phyloP scores from a whole-genome alignment of 1,284 basidiomycete genomes.

The Veloporphyrellus conicus region DNA sequence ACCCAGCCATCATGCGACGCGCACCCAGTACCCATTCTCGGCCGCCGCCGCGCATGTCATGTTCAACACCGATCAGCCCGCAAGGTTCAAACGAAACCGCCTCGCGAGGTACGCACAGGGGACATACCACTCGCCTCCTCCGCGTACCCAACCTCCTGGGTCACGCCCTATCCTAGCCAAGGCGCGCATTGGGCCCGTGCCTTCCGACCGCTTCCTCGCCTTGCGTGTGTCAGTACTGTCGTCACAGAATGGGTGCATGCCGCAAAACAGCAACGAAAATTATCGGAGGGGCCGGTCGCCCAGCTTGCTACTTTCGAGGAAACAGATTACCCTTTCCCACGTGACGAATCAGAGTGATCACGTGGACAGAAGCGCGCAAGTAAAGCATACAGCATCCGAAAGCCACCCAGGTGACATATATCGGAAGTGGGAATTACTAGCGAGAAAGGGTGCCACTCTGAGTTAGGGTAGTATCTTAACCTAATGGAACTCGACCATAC shows the following conservation, averaged over 20 bases:
- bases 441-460: too few species aligned
- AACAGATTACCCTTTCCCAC: slow-evolving; percentile 17
- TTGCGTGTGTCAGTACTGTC: neutral
- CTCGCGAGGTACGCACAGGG: slow-evolving; percentile 1
- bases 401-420: too few species aligned
- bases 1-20: slow-evolving; percentile 13
- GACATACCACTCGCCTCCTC: slow-evolving; percentile 1
- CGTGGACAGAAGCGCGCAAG: slow-evolving; percentile 13
- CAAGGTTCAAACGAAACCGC: slow-evolving; percentile 1
- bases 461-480: too few species aligned
- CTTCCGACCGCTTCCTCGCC: neutral
- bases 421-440: too few species aligned
- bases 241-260: slow-evolving; percentile 2
- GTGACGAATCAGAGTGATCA: slow-evolving; percentile 25
- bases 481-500: too few species aligned
- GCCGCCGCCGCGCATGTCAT: slow-evolving; percentile 2
- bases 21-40: slow-evolving; percentile 5
- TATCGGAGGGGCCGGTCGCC: slow-evolving; percentile 4
- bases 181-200: neutral
- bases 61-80: slow-evolving; percentile 1
- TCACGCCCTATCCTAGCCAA: slow-evolving; percentile 2
- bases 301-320: slow-evolving; percentile 5
- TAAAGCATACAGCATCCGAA: too few species aligned
- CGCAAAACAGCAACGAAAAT: neutral
- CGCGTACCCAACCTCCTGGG: slow-evolving; percentile 8